Evolutionary conservation across 306 rosid species (phyloP).

Genomic region (Pyrus betulifolia): DNA sequence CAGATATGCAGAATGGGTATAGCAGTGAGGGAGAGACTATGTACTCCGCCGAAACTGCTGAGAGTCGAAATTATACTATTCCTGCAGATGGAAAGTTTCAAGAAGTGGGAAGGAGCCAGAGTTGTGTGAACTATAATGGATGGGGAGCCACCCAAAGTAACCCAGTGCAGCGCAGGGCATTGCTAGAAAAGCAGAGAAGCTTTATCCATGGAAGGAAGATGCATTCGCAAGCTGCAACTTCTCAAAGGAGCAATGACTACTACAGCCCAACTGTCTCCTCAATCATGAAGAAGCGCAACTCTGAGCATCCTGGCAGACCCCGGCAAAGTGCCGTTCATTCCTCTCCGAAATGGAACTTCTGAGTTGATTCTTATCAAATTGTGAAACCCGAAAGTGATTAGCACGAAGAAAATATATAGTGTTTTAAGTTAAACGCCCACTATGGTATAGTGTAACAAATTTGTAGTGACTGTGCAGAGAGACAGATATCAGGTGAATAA

Average conservation of each 20-base stretch:
- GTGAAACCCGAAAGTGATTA: slow-evolving; percentile 17
- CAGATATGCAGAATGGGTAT: slow-evolving; percentile 54
- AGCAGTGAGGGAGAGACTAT: slow-evolving; percentile 94
- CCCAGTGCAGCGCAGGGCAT: slow-evolving; percentile 49
- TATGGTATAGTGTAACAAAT: slow-evolving; percentile 33
- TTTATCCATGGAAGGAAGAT: slow-evolving; percentile 70
- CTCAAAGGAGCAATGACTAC: slow-evolving; percentile 88
- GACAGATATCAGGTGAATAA: slow-evolving; percentile 44
- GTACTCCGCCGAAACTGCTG: slow-evolving; percentile 99
- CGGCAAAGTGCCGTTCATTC: slow-evolving; percentile 73
- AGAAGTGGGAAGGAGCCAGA: slow-evolving; percentile 90
- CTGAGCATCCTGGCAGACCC: slow-evolving; percentile 58
- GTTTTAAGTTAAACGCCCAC: slow-evolving; percentile 14
- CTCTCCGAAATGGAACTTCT: slow-evolving; percentile 90
- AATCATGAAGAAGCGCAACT: slow-evolving; percentile 75
- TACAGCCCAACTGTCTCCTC: slow-evolving; percentile 92
- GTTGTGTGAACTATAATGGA: slow-evolving; percentile 83
- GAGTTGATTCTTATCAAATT: slow-evolving; percentile 20
- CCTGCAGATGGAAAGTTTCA: slow-evolving; percentile 70
- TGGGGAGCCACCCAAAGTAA: slow-evolving; percentile 58
- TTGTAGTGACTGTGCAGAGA: slow-evolving; percentile 37
- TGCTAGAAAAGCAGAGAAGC: slow-evolving; percentile 71
- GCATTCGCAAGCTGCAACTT: slow-evolving; percentile 85
- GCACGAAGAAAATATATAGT: slow-evolving; percentile 34
- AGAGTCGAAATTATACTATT: slow-evolving; percentile 73